Percentiles rank a stretch among this genome's conserved stretches.
Conservation (phyloP, 1,284 basidiomycete species). For the Flammula alnicola region DNA sequence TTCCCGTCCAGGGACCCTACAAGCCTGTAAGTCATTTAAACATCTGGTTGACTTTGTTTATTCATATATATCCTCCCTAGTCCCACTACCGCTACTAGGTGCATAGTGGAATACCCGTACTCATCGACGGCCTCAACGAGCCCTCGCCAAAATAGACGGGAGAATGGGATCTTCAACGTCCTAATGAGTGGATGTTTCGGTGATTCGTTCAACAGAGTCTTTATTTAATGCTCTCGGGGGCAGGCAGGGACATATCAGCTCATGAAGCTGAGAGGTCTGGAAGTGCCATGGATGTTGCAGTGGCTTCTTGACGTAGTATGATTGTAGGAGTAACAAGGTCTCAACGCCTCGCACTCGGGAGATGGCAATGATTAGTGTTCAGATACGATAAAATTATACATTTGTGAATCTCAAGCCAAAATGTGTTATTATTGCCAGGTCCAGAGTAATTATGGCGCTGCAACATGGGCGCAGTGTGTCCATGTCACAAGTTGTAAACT, state of each 20-base stretch:
- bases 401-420: no score
- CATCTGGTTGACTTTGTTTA: neutral
- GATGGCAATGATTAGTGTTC: constrained; percentile 5
- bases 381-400: neutral
- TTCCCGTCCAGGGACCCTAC: constrained; percentile 91
- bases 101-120: constrained; percentile 32
- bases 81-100: constrained; percentile 52
- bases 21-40: constrained; percentile 61
- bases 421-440: no score
- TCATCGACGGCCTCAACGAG: constrained; percentile 76
- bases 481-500: no score
- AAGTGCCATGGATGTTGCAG: neutral
- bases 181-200: constrained; percentile 44
- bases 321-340: constrained; percentile 18
- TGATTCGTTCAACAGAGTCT: constrained; percentile 44
- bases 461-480: no score
- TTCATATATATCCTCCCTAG: constrained; percentile 25
- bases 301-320: constrained; percentile 6
- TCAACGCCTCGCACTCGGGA: constrained; percentile 24
- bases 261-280: constrained; percentile 23
- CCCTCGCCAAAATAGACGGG: constrained; percentile 59
- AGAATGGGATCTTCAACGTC: constrained; percentile 68
- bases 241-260: constrained; percentile 36
- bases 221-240: constrained; percentile 43
- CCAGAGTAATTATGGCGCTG: no score